phyloP scores from a whole-genome alignment of 495 filamentous ascomycete genomes.

The Saxophila tyrrhenica region DNA sequence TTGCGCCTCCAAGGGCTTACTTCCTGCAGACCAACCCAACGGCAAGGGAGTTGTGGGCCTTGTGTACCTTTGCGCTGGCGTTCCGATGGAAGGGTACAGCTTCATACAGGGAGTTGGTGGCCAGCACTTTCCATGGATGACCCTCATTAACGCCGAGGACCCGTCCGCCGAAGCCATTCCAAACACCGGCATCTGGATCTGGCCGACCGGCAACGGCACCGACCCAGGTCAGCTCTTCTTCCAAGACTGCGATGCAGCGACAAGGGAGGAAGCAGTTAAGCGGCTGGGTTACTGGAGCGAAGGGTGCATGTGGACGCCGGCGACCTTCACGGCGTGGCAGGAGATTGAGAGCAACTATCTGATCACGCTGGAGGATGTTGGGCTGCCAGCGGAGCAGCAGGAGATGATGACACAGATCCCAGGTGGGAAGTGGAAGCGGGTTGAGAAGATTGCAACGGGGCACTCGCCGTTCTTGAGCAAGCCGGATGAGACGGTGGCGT shows the following conservation, averaged over 20 bases:
- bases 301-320: not conserved
- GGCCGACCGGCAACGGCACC: not conserved
- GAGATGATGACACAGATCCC: not conserved
- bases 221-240: constrained; percentile 1
- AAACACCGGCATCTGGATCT: not conserved
- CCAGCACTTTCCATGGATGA: not conserved
- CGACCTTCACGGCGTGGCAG: constrained; percentile 2
- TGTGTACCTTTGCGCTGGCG: constrained; percentile 3
- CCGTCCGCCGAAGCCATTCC: not conserved
- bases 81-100: not conserved
- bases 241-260: not conserved
- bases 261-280: not conserved
- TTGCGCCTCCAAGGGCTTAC: not conserved
- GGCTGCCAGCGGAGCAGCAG: not conserved
- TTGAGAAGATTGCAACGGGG: not conserved
- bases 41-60: not conserved
- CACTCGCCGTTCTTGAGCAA: constrained; percentile 5
- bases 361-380: not conserved
- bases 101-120: not conserved
- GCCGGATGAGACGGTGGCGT: constrained; percentile 2
- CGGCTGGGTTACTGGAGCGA: not conserved
- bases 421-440: constrained; percentile 4
- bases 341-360: constrained; percentile 7
- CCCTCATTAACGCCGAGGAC: not conserved
- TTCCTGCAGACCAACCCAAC: not conserved